Evolutionary conservation across 495 filamentous ascomycete species (phyloP).

Genomic region (Aspergillus sclerotiicarbonarius): DNA sequence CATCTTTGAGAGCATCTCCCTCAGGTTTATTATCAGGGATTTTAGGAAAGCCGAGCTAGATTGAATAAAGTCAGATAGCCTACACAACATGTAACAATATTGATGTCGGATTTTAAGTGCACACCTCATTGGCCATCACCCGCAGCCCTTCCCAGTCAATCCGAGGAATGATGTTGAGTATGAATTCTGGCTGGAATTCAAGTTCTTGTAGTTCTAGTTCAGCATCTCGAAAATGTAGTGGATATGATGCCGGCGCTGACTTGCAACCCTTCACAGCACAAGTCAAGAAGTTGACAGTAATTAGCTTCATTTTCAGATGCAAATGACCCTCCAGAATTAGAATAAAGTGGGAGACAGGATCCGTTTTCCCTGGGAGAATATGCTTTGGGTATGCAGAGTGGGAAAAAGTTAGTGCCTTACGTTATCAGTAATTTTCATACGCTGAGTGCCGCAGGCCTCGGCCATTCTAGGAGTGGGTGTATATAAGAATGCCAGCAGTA

Average conservation of each 20-base stretch:
- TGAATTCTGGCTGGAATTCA: constrained; percentile 73
- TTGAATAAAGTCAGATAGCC: constrained; percentile 5
- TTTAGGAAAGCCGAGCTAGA: constrained; percentile 72
- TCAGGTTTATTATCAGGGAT: constrained; percentile 66
- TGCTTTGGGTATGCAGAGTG: too few species aligned
- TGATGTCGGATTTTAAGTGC: background rate
- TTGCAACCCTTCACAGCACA: constrained; percentile 96
- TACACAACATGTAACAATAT: background rate
- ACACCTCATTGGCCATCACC: constrained; percentile 75
- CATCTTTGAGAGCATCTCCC: constrained; percentile 55
- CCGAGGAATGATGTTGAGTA: constrained; percentile 79
- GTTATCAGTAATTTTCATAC: too few species aligned
- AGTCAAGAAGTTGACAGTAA: constrained; percentile 95
- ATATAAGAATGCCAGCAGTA: too few species aligned
- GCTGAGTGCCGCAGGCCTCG: too few species aligned
- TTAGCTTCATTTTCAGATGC: constrained; percentile 68
- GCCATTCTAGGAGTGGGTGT: too few species aligned
- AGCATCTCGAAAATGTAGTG: constrained; percentile 85
- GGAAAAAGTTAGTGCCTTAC: too few species aligned
- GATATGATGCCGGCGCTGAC: constrained; percentile 69
- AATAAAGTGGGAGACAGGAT: too few species aligned
- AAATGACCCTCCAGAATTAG: too few species aligned
- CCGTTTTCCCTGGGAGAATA: too few species aligned
- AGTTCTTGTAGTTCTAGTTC: constrained; percentile 81
- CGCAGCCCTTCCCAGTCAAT: constrained; percentile 83